Evolutionary conservation across 805 yeast species (phyloP), one percentile per base, ranked within the genome.

Genomic region (Candida adriatica): DNA sequence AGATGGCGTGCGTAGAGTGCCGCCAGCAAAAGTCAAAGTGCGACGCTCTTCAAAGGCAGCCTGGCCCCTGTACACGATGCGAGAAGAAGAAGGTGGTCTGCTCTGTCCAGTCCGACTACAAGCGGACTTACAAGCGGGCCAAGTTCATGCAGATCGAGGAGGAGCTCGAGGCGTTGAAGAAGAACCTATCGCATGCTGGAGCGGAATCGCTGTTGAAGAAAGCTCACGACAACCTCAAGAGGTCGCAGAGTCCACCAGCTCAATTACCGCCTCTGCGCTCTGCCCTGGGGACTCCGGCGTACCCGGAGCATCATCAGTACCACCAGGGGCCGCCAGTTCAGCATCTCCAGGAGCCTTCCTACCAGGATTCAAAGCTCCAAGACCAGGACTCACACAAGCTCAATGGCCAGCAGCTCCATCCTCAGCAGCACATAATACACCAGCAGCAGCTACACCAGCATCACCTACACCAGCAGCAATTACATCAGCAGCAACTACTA

Each of bases 21-120:
- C 73, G 97, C 10, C 97, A 92, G 57, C 98, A 90, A 55, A 92
- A 92, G 58, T 79, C 87, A 21, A 74, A 77, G 48, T 88, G 96
- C 60, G 95, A 88, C 58, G 94, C 95, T 9, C 73, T 68, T 42
- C 87, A 75, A 37, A 66, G 64, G 30, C 72, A 76, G 19, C 95
- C 95, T 0, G 64, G 64, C 7, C 83, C 95, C 2, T 92, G 98
- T 48, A 64, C 90, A 0, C 65, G 95, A 39, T 92, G 98, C 55
- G 50, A 61, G 8, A 82, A 80, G 52, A 74, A 84, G 48, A 73
- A 74, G 6, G 62, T 81, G 4, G 63, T 63, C 13, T 90, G 98
- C 53, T 71, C 78, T 16, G 57, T 92, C 29, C 77, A 85, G 46
- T 69, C 82, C 11, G 92, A 79, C 45, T 90, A 83, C 56, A 86